phyloP scores from a whole-genome alignment of 306 rosid genomes.

The Begonia peltatifolia region DNA sequence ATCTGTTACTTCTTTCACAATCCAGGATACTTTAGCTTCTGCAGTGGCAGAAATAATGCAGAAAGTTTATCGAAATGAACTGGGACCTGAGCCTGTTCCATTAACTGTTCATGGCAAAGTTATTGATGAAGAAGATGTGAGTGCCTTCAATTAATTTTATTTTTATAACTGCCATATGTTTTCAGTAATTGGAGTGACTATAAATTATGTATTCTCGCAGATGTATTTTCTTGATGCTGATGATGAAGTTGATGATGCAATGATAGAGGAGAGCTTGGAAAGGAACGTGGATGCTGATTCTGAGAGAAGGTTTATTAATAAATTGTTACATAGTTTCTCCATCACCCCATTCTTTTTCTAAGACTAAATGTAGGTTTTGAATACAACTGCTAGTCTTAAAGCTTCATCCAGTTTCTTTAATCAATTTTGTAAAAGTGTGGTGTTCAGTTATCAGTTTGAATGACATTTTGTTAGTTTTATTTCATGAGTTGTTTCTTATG shows the following conservation, averaged over 20 bases:
- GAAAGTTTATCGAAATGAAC: slow-evolving; percentile 70
- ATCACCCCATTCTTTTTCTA: too few species aligned
- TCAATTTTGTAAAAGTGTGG: too few species aligned
- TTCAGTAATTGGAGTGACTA: too few species aligned
- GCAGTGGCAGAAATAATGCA: slow-evolving; percentile 92
- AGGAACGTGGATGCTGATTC: slow-evolving; percentile 29
- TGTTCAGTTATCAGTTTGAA: too few species aligned
- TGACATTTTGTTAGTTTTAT: too few species aligned
- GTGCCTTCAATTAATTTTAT: slow-evolving; percentile 9
- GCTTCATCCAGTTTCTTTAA: too few species aligned
- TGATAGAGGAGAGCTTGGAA: slow-evolving; percentile 26
- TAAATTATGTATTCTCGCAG: slow-evolving; percentile 17
- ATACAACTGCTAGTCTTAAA: too few species aligned
- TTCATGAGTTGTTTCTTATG: too few species aligned
- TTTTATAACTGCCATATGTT: too few species aligned
- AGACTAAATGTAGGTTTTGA: too few species aligned
- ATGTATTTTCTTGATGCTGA: slow-evolving; percentile 76
- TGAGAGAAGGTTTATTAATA: slow-evolving; percentile 38
- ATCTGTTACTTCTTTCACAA: slow-evolving; percentile 11
- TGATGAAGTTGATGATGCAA: slow-evolving; percentile 43
- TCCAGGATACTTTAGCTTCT: slow-evolving; percentile 61
- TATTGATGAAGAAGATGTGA: slow-evolving; percentile 75
- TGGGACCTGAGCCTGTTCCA: slow-evolving; percentile 89
- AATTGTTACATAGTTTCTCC: too few species aligned
- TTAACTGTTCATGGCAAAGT: slow-evolving; percentile 65